These are phyloP conservation scores for Podaxis sp. DNA, from an alignment of 768 basidiomycete genomes.

Conservation along the genomic window DNA sequence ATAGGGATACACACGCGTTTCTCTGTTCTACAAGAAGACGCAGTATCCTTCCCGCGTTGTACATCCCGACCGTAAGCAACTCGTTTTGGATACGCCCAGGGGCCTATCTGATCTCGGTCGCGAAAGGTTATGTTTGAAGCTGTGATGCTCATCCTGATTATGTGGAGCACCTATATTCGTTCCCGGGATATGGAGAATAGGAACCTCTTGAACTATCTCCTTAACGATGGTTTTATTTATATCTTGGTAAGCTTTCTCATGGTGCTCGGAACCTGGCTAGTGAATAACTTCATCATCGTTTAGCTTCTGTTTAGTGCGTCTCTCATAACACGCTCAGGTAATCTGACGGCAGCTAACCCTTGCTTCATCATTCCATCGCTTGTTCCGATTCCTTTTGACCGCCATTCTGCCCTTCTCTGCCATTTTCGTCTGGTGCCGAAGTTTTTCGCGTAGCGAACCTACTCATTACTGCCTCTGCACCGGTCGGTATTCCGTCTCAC, in stretches of 20 bases:
- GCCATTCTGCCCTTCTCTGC: neutral
- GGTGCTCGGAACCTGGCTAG: neutral
- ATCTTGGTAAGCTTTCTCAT: neutral
- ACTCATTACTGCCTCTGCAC: conserved; percentile 7
- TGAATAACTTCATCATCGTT: neutral
- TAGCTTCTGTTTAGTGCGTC: conserved; percentile 9
- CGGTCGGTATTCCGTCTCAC: neutral
- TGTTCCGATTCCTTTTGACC: neutral
- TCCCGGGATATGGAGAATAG: neutral
- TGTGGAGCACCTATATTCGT: conserved; percentile 1
- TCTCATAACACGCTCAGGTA: neutral
- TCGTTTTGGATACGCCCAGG: neutral
- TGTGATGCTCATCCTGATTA: conserved; percentile 5
- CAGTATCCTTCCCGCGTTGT: neutral
- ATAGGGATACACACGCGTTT: neutral
- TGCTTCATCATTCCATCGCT: neutral
- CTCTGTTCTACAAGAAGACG: conserved; percentile 2
- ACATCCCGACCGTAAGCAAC: neutral
- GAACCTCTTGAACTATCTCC: neutral
- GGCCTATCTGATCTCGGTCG: neutral
- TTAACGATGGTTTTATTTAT: conserved; percentile 5
- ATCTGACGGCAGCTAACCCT: neutral
- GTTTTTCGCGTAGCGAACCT: conserved; percentile 5
- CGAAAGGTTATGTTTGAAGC: conserved; percentile 4
- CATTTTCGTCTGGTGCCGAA: neutral